Conservation (phyloP, 2,329 filamentous ascomycete species). For the Trichoderma sp. region DNA sequence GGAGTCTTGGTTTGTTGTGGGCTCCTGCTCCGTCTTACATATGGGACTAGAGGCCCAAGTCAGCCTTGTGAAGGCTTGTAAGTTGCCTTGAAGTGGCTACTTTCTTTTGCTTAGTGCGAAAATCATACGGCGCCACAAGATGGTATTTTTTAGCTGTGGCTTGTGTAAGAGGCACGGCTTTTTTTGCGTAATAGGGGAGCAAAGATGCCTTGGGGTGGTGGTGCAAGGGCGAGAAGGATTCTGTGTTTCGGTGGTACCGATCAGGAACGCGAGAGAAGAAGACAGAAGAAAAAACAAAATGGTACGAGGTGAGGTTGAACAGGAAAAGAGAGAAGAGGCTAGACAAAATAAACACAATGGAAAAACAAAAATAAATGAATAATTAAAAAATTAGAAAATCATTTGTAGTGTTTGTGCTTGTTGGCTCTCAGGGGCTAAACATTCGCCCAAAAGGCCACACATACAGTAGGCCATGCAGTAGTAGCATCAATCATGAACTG, state of each 20-base stretch:
- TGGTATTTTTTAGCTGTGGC: not conserved
- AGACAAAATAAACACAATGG: not conserved
- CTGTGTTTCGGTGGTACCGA: not conserved
- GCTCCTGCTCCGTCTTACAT: not conserved
- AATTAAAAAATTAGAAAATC: not conserved
- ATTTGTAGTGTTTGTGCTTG: not conserved
- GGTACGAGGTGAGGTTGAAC: not conserved
- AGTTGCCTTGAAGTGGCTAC: not conserved
- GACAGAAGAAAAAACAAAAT: not conserved
- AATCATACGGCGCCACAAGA: not conserved
- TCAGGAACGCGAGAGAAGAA: not conserved
- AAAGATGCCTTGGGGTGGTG: not conserved
- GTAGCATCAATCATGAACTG: not conserved
- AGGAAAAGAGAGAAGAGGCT: not conserved
- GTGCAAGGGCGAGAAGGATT: not conserved
- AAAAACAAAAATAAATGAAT: not conserved
- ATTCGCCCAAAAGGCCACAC: not conserved
- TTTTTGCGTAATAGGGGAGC: not conserved
- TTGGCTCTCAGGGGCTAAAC: not conserved
- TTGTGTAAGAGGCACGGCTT: not conserved
- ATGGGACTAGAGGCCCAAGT: not conserved
- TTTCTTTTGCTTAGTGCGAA: not conserved
- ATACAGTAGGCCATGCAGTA: not conserved
- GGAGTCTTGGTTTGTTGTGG: not conserved
- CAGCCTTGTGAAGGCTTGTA: constrained; percentile 7